phyloP scores from a whole-genome alignment of 2,329 filamentous ascomycete species.

The Aspergillus tamarii region DNA sequence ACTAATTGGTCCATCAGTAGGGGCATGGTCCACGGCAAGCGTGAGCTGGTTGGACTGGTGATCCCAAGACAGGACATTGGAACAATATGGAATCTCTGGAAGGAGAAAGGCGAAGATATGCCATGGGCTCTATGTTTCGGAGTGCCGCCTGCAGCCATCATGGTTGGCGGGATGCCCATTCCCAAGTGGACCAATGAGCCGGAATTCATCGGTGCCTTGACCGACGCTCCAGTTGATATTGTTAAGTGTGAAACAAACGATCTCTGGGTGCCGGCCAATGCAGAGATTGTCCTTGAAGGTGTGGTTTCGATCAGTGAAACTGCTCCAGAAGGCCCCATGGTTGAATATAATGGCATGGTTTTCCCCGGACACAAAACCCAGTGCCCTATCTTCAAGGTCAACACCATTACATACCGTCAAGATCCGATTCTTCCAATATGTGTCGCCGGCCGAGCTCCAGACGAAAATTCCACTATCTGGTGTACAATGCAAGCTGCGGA shows the following conservation, averaged over 20 bases:
- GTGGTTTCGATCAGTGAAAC: conserved; percentile 20
- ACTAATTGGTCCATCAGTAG: conserved; percentile 27
- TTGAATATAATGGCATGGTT: conserved; percentile 26
- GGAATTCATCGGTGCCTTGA: conserved; percentile 20
- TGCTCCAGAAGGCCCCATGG: conserved; percentile 25
- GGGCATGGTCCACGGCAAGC: conserved; percentile 19
- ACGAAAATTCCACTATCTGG: conserved; percentile 27
- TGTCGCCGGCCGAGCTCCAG: conserved; percentile 20
- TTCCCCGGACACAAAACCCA: conserved; percentile 16
- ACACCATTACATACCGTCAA: conserved; percentile 23
- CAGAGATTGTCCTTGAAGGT: conserved; percentile 27
- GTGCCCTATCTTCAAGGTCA: conserved; percentile 23
- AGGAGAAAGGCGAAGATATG: conserved; percentile 23
- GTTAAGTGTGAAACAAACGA: conserved; percentile 27
- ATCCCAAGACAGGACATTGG: conserved; percentile 26
- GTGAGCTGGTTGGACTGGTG: conserved; percentile 20
- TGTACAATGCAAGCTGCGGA: conserved; percentile 21
- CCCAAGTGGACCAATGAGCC: conserved; percentile 18
- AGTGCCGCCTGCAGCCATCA: conserved; percentile 24
- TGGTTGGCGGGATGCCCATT: conserved; percentile 21
- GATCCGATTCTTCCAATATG: conserved; percentile 23
- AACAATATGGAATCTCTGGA: conserved; percentile 24
- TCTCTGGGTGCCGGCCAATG: conserved; percentile 23
- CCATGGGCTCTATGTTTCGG: conserved; percentile 26
- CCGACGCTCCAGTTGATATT: conserved; percentile 20